Conservation (phyloP, 305 asterid genomes). For the Fraxinus angustifolia region DNA sequence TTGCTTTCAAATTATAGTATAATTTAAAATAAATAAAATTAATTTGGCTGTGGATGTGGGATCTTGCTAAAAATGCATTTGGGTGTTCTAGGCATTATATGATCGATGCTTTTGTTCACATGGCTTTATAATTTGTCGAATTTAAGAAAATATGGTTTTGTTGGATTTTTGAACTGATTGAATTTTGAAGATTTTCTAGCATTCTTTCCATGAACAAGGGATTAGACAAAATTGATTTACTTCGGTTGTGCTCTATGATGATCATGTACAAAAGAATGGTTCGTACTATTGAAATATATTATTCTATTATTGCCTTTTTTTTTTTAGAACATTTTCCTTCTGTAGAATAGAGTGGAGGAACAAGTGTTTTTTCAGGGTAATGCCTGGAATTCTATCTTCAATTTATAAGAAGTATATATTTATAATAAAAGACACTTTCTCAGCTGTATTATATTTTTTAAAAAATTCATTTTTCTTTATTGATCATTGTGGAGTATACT, state of each 20-base stretch:
- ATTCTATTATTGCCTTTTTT: not conserved
- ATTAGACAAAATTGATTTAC: not conserved
- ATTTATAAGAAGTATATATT: not conserved
- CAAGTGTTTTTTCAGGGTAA: not conserved
- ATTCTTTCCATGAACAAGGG: not conserved
- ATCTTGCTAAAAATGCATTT: not conserved
- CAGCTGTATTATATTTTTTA: not conserved
- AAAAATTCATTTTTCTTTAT: not conserved
- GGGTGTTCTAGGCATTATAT: not conserved
- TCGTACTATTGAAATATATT: not conserved
- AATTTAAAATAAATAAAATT: not conserved
- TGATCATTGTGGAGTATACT: not conserved
- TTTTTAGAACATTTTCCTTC: not conserved
- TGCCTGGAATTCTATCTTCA: not conserved
- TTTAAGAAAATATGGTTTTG: not conserved
- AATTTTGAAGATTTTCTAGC: not conserved
- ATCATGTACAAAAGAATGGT: not conserved
- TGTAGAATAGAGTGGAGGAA: not conserved
- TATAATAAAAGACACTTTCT: not conserved
- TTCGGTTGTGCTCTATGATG: not conserved
- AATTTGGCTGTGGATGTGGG: not conserved
- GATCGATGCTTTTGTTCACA: not conserved
- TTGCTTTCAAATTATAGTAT: not conserved
- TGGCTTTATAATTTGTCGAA: not conserved
- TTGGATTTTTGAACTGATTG: not conserved